Evolutionary conservation across 106 monocot species (phyloP).

Genomic region (Dendrobium huoshanense): DNA sequence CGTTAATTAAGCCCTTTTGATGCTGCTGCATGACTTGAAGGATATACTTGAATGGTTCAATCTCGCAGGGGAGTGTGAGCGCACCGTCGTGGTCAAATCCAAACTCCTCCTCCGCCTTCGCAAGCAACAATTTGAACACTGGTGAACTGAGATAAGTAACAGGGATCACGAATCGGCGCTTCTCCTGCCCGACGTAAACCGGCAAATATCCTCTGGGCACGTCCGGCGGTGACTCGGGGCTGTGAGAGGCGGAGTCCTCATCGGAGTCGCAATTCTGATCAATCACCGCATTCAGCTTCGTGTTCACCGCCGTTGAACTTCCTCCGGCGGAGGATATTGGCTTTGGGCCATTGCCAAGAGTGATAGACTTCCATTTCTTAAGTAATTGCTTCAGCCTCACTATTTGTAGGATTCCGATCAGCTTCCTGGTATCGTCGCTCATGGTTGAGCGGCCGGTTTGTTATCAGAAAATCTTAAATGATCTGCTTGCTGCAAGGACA

Average conservation of each 20-base stretch:
- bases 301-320: background rate
- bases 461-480: too few species aligned
- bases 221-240: slow-evolving; percentile 43
- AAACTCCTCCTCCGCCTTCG: slow-evolving; percentile 69
- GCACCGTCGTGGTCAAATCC: slow-evolving; percentile 61
- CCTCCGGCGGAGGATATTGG: background rate
- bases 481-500: too few species aligned
- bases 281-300: slow-evolving; percentile 17
- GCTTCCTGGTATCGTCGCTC: slow-evolving; percentile 20
- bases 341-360: slow-evolving; percentile 6
- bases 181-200: slow-evolving; percentile 49
- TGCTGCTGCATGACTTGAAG: slow-evolving; percentile 56
- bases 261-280: slow-evolving; percentile 32
- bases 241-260: slow-evolving; percentile 43
- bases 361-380: slow-evolving; percentile 32
- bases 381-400: slow-evolving; percentile 40
- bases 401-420: slow-evolving; percentile 43
- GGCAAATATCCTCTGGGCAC: slow-evolving; percentile 60
- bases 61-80: slow-evolving; percentile 56
- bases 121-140: slow-evolving; percentile 45
- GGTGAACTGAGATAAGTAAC: slow-evolving; percentile 39
- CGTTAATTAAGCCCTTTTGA: slow-evolving; percentile 32
- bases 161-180: slow-evolving; percentile 70
- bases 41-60: slow-evolving; percentile 75
- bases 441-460: slow-evolving; percentile 7